Evolutionary conservation across 345 rosid species (phyloP).

Genomic region (Acer yangbiense): DNA sequence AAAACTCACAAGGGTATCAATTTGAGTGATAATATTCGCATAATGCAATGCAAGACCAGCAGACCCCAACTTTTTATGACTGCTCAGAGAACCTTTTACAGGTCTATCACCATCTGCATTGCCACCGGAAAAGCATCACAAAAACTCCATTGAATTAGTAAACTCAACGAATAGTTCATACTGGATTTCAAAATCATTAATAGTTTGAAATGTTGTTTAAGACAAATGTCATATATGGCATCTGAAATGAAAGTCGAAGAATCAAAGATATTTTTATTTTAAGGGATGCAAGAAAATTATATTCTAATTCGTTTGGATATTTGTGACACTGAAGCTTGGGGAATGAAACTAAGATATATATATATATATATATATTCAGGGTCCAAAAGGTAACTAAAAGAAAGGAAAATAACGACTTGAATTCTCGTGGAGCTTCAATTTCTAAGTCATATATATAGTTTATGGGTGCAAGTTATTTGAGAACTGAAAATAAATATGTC

Average conservation of each 20-base stretch:
- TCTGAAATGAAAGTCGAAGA: neutral
- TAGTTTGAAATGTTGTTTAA: neutral
- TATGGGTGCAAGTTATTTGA: neutral
- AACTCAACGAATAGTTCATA: neutral
- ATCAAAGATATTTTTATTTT: neutral
- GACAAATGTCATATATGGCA: neutral
- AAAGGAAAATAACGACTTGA: neutral
- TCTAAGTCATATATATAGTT: neutral
- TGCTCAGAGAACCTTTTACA: slow-evolving; percentile 37
- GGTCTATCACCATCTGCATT: slow-evolving; percentile 69
- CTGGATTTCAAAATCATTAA: neutral
- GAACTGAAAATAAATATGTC: neutral
- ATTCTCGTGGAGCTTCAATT: slow-evolving; percentile 4
- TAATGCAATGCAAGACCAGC: slow-evolving; percentile 99
- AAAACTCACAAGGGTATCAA: slow-evolving; percentile 91
- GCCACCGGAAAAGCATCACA: slow-evolving; percentile 19
- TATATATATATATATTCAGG: neutral
- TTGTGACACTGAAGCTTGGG: neutral
- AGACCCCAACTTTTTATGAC: slow-evolving; percentile 71
- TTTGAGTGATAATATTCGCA: slow-evolving; percentile 91
- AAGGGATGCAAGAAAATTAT: no score
- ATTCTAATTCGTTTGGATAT: neutral
- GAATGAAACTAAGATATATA: neutral
- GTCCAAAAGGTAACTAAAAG: neutral
- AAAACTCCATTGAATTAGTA: neutral